Evolutionary conservation across 805 yeast species (phyloP).

Genomic region (Phaffomyces thermotolerans): DNA sequence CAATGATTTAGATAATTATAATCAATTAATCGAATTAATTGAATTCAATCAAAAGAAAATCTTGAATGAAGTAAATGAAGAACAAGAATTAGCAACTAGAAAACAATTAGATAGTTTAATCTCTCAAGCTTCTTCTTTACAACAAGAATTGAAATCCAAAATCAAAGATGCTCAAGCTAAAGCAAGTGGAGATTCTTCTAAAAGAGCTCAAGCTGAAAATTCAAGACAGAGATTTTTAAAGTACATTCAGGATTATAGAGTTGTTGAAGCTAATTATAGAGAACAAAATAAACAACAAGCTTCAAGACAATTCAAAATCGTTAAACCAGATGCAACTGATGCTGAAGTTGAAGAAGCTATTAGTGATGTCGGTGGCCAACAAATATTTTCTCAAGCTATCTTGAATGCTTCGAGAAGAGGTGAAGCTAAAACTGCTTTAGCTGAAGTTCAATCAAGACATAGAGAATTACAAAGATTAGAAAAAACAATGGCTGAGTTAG

Average conservation of each 20-base stretch:
- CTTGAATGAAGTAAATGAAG: constrained; percentile 65
- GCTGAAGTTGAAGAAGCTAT: constrained; percentile 81
- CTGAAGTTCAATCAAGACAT: constrained; percentile 94
- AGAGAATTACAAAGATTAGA: constrained; percentile 91
- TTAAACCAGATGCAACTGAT: constrained; percentile 77
- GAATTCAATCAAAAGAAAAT: constrained; percentile 65
- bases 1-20: constrained; percentile 61
- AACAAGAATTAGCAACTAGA: constrained; percentile 60
- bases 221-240: constrained; percentile 78
- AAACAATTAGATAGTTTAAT: constrained; percentile 71
- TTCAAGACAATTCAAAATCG: constrained; percentile 86
- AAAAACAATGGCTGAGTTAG: constrained; percentile 90
- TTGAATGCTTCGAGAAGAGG: constrained; percentile 83
- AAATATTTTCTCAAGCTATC: constrained; percentile 90
- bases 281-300: constrained; percentile 83
- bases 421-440: constrained; percentile 90
- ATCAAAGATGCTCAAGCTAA: constrained; percentile 71
- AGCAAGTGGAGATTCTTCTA: constrained; percentile 67
- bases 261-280: constrained; percentile 79
- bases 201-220: constrained; percentile 85
- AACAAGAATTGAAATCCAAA: constrained; percentile 63
- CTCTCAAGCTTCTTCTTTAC: constrained; percentile 73
- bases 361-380: constrained; percentile 79
- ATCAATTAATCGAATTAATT: constrained; percentile 59
- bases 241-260: constrained; percentile 79